Conservation (phyloP, 306 rosid species). For the Trifolium pratense region DNA sequence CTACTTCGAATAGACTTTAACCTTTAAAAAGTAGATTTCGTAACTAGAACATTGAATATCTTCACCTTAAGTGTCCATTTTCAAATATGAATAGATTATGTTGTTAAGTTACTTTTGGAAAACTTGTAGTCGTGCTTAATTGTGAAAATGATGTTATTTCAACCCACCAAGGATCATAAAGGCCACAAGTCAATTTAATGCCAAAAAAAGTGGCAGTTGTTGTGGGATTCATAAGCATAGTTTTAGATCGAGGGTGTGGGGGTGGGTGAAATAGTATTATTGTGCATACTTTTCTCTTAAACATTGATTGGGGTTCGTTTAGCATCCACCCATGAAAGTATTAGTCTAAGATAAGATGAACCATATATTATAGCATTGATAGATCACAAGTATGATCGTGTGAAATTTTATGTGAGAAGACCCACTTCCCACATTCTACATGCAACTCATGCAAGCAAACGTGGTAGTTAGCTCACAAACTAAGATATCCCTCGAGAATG, state of each 20-base stretch:
- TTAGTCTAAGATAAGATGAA: too few species aligned
- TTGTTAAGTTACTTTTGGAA: not conserved
- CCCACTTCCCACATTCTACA: not conserved
- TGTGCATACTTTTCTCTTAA: not conserved
- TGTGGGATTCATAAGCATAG: slow-evolving; percentile 23
- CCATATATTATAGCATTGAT: too few species aligned
- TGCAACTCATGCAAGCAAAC: not conserved
- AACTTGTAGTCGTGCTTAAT: not conserved
- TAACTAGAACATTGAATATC: slow-evolving; percentile 13
- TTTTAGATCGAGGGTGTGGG: not conserved
- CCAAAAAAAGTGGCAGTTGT: slow-evolving; percentile 13
- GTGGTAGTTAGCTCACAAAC: too few species aligned
- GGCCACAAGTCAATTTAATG: slow-evolving; percentile 28
- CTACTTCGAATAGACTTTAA: not conserved
- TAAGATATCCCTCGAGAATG: not conserved
- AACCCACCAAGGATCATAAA: not conserved
- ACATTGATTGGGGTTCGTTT: not conserved
- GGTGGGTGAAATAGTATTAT: slow-evolving; percentile 12
- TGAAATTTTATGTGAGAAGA: not conserved
- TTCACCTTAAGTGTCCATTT: not conserved
- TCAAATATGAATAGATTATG: slow-evolving; percentile 30
- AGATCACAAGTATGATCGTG: not conserved
- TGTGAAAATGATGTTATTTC: slow-evolving; percentile 7
- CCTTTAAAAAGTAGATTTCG: not conserved
- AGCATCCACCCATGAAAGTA: too few species aligned